Conservation (phyloP, 768 basidiomycete genomes). For the Tephrocybe rancida region DNA sequence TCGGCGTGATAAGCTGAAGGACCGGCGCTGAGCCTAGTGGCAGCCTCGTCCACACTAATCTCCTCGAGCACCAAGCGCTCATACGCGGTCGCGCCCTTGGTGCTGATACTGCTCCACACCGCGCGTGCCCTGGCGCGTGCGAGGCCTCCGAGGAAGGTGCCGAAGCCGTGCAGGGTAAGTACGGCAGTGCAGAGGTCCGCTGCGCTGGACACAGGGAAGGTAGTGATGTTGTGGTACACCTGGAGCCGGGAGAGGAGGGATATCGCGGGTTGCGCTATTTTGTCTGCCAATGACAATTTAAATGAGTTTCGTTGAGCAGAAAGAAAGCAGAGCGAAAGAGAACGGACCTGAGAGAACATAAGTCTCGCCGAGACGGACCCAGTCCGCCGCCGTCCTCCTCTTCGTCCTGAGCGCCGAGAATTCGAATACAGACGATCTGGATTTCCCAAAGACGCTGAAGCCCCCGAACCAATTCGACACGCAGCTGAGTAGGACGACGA, state of each 20-base stretch:
- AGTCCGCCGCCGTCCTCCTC: slow-evolving; percentile 20
- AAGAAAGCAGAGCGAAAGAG: neutral
- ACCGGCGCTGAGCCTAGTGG: slow-evolving; percentile 30
- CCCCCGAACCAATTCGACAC: slow-evolving; percentile 38
- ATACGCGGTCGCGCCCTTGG: slow-evolving; percentile 28
- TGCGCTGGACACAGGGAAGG: slow-evolving; percentile 39
- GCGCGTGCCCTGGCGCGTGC: slow-evolving; percentile 42
- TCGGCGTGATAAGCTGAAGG: neutral
- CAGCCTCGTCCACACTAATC: slow-evolving; percentile 58
- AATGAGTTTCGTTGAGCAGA: neutral
- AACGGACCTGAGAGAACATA: slow-evolving; percentile 32
- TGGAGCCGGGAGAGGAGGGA: slow-evolving; percentile 46
- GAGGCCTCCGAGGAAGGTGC: slow-evolving; percentile 33
- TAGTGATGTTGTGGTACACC: slow-evolving; percentile 56
- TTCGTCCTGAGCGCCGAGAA: neutral
- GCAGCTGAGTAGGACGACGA: slow-evolving; percentile 62
- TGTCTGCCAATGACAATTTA: neutral
- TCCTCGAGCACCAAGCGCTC: slow-evolving; percentile 59
- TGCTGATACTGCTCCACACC: slow-evolving; percentile 32
- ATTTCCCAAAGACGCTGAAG: slow-evolving; percentile 15
- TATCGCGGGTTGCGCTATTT: slow-evolving; percentile 6
- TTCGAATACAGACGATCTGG: neutral
- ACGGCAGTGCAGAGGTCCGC: slow-evolving; percentile 60
- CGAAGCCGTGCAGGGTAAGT: slow-evolving; percentile 44
- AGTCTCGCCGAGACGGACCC: slow-evolving; percentile 33